Base-by-base conservation (phyloP, 2,329 filamentous ascomycete species). In the Epichloe sylvatica region DNA sequence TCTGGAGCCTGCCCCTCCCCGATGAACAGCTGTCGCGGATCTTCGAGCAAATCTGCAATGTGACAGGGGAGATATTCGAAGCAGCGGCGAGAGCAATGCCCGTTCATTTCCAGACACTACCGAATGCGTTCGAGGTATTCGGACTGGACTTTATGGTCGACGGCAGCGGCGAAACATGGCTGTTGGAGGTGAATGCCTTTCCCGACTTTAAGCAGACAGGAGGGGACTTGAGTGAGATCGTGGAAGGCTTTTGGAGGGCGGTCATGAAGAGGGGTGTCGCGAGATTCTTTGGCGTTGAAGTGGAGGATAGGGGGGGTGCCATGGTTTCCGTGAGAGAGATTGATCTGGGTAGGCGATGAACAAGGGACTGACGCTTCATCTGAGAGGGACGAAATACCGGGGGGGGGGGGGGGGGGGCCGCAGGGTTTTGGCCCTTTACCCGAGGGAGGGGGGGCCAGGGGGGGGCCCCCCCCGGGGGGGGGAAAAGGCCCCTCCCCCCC, bases 151-250 rank as follows among this genome's bases (percentile, higher is more conserved):
- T 92, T 62, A 65, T 98, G 59, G 81, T 96, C 9, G 86, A 89
- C 59, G 73, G 63, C 0, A 59, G 64, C 8, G 82, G 80, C 0
- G 73, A 60, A 3, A 77, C 80, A 3, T 96, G 82, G 80, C 64
- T 98, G 60, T 70, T 98, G 50, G 92, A 98, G 70, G 78, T 94
- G 34, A 98, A 98, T 70, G 87, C 91, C 0, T 98, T 94, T 67
- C 92, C 92, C 9, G 92, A 98, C 69, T 97, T 97, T 62, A 81
- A 78, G 61, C 91, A 97, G 77, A 95, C 89, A 15, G 92, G 92
- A 8, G 89, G 87, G 0, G 83, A 85, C 50, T 67, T 94, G 55
- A 79, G 75, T 61, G 77, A 70, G 0, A 66, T 97, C 39, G 83
- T 98, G 23, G 77, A 72, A 19, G 84, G 81, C 7, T 73, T 98